A percentile compares a stretch with the other conserved stretches of the same genome.
phyloP scores from a whole-genome alignment of 139 green algal species.

The Chlamydomonas incerta region DNA sequence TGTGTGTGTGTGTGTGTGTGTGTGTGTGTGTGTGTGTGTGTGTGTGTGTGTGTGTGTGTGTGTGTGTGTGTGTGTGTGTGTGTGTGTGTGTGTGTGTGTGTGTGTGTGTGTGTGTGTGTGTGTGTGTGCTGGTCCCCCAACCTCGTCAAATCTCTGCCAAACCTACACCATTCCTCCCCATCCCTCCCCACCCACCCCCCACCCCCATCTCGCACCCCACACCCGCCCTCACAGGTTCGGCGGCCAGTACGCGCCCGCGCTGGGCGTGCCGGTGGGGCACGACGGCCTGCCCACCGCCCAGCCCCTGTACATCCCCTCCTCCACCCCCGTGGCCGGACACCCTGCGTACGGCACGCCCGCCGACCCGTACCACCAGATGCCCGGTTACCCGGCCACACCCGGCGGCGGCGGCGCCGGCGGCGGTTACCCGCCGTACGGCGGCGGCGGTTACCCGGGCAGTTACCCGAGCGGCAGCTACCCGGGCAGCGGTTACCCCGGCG shows the following conservation, averaged over 20 bases:
- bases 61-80: no score
- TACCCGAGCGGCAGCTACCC: no score
- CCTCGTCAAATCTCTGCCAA: neutral
- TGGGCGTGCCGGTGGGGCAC: slow-evolving; percentile 25
- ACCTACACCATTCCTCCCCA: neutral
- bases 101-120: no score
- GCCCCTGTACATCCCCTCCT: neutral
- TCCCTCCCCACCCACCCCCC: neutral
- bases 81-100: no score
- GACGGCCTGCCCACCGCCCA: slow-evolving; percentile 10
- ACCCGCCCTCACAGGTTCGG: slow-evolving; percentile 6
- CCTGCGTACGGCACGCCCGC: neutral
- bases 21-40: no score
- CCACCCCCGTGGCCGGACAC: neutral
- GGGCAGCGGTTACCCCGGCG: neutral
- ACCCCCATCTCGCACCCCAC: neutral
- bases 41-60: no score
- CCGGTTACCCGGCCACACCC: neutral
- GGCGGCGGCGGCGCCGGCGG: no score
- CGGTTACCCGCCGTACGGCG: neutral
- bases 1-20: no score
- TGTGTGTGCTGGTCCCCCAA: neutral
- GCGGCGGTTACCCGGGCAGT: neutral
- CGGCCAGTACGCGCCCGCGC: slow-evolving; percentile 13
- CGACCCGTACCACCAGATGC: neutral